A percentile compares a stretch with the other conserved stretches of the same genome.
These are phyloP conservation scores for Pinus tabuliformis DNA, from an alignment of 75 land plant genomes.

Conservation along the genomic window DNA sequence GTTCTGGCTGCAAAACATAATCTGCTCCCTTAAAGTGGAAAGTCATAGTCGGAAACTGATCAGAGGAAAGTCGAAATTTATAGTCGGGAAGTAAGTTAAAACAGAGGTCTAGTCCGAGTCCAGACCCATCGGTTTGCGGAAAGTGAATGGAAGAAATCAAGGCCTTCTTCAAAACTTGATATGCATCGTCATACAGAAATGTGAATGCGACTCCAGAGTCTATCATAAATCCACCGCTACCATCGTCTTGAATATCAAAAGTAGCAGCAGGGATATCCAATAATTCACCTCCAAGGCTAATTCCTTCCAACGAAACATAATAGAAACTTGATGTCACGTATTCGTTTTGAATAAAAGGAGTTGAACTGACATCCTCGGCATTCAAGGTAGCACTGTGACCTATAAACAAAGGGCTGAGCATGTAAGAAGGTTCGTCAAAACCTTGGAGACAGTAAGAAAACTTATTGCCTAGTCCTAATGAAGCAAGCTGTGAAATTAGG, in stretches of 20 bases:
- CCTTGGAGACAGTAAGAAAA: background rate
- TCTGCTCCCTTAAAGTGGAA: no score
- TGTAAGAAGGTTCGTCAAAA: background rate
- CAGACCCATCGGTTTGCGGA: no score
- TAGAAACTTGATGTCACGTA: background rate
- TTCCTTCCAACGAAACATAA: slow-evolving; percentile 7
- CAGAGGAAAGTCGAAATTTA: no score
- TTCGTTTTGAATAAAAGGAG: background rate
- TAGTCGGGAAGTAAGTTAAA: no score
- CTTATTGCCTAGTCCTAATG: background rate
- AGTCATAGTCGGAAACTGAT: no score
- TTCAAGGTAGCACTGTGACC: background rate
- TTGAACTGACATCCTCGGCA: background rate
- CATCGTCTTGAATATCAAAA: slow-evolving; percentile 15
- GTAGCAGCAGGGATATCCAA: slow-evolving; percentile 11
- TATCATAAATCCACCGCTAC: slow-evolving; percentile 15
- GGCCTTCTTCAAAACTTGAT: no score
- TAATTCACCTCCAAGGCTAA: background rate
- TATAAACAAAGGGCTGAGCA: background rate
- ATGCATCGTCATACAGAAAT: background rate
- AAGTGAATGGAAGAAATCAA: no score
- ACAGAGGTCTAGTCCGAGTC: no score
- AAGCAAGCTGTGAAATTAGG: background rate
- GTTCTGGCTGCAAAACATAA: no score
- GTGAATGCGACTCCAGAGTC: slow-evolving; percentile 20